phyloP scores from a whole-genome alignment of 495 filamentous ascomycete species.

The Tetracladium setigerum region DNA sequence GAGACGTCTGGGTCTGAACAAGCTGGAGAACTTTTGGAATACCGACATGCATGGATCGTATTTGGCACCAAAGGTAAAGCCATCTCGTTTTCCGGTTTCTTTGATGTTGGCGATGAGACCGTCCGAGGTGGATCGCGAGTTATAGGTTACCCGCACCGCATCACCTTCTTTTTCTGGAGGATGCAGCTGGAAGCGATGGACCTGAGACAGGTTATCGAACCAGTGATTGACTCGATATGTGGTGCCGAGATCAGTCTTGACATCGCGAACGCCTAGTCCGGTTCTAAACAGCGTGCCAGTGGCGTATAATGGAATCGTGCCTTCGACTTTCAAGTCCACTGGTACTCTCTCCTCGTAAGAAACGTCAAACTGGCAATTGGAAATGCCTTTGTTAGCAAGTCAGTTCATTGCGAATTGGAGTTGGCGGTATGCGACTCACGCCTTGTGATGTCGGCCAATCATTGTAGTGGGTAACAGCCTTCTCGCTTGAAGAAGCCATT shows the following conservation, averaged over 20 bases:
- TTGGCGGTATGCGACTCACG: background rate
- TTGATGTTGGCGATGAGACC: constrained; percentile 45
- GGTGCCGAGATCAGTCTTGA: constrained; percentile 46
- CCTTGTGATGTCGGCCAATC: constrained; percentile 7
- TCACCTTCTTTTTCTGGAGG: constrained; percentile 18
- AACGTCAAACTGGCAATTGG: constrained; percentile 32
- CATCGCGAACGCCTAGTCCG: constrained; percentile 54
- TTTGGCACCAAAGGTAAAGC: constrained; percentile 53
- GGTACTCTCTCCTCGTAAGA: constrained; percentile 37
- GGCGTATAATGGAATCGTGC: constrained; percentile 36
- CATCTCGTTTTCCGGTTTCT: constrained; percentile 36
- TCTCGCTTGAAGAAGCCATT: too few species aligned
- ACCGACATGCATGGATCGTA: constrained; percentile 60
- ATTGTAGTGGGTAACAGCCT: background rate
- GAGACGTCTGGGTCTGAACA: constrained; percentile 27
- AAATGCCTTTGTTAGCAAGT: background rate
- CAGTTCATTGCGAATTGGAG: background rate
- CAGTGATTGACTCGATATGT: constrained; percentile 57
- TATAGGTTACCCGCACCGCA: constrained; percentile 51
- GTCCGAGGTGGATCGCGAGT: constrained; percentile 59
- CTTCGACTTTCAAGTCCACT: constrained; percentile 29
- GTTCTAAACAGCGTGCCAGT: constrained; percentile 63
- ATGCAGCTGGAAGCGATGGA: constrained; percentile 51
- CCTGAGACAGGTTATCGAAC: constrained; percentile 75
- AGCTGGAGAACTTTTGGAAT: constrained; percentile 58